Base-by-base conservation (phyloP, 495 filamentous ascomycete genomes). In the Penicillium soppii region DNA sequence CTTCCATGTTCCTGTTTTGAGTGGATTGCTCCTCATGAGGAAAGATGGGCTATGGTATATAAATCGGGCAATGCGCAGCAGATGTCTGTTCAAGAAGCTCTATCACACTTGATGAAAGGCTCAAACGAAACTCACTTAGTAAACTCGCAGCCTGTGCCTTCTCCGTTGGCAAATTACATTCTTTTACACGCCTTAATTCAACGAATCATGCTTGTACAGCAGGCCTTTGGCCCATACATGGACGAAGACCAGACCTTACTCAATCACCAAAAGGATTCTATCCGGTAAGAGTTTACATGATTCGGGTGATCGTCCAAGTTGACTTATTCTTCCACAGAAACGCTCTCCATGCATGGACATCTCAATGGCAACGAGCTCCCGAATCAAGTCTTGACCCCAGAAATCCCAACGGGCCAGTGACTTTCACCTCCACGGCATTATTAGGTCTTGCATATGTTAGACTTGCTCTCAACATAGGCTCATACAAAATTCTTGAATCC, bases 101-200 rank as follows among this genome's bases (percentile, higher is more conserved):
- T 64, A 2, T 25, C 8, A 4, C 35, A 44, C 19, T 8, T 56
- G 3, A 17, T 49, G 41, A 42, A 40, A 35, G 9, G 36, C 22
- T 23, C 22, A 4, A 21, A 22, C 2, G 32, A 52, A 2, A 12
- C 39, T 17, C 22, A 57, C 20, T 2, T 12, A 1, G 15, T 49
- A 1, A 27, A 10, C 7, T 46, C 46, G 5, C 39, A 52, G 7
- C 33, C 51, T 1, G 42, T 54, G 1, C 57, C 61, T 10, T 83
- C 82, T 0, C 78, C 81, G 1, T 58, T 84, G 2, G 82, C 80
- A 25, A 82, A 80, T 52, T 84, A 84, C 45, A 69, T 81, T 7
- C 74, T 85, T 15, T 76, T 87, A 19, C 78, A 83, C 51, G 82
- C 77, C 7, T 59, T 87, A 26, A 70, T 84, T 4, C 82, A 87